phyloP scores from a whole-genome alignment of 2,329 filamentous ascomycete genomes.

The Trichocomaceae sp. region DNA sequence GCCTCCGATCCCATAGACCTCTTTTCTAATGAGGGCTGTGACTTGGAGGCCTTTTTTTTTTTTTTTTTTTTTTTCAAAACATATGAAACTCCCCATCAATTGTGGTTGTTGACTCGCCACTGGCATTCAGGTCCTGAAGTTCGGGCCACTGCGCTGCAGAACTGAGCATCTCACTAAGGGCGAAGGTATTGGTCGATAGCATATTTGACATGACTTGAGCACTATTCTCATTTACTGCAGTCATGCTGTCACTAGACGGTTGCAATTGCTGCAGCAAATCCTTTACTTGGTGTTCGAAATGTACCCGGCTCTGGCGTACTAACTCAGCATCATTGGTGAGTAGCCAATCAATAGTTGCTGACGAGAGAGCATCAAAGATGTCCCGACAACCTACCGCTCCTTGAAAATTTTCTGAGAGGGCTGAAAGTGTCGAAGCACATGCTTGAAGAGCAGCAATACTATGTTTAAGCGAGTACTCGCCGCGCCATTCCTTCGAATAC shows the following conservation, averaged over 20 bases:
- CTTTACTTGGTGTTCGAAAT: slow-evolving; percentile 15
- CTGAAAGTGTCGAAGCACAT: slow-evolving; percentile 27
- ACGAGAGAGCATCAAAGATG: slow-evolving; percentile 25
- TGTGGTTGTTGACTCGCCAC: too few relatives aligned
- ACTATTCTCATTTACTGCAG: not conserved
- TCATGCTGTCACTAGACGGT: not conserved
- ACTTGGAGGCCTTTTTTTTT: too few relatives aligned
- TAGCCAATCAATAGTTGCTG: slow-evolving; percentile 23
- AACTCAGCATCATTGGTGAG: not conserved
- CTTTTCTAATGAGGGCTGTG: too few relatives aligned
- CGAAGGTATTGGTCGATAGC: slow-evolving; percentile 11
- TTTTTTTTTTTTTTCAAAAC: too few relatives aligned
- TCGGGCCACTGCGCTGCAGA: slow-evolving; percentile 15
- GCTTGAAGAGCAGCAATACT: slow-evolving; percentile 24
- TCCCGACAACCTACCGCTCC: slow-evolving; percentile 28
- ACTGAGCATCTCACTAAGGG: slow-evolving; percentile 15
- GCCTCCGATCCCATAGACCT: too few relatives aligned
- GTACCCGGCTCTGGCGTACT: slow-evolving; percentile 10
- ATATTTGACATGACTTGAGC: slow-evolving; percentile 8
- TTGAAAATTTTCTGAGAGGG: slow-evolving; percentile 26
- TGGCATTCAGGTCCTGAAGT: not conserved
- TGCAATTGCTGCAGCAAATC: slow-evolving; percentile 13
- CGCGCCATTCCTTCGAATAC: slow-evolving; percentile 27
- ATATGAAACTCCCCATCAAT: too few relatives aligned
- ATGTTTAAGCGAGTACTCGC: slow-evolving; percentile 16